These are phyloP conservation scores for Capronia americana DNA, from an alignment of 2,329 filamentous ascomycete genomes.

Conservation along the genomic window DNA sequence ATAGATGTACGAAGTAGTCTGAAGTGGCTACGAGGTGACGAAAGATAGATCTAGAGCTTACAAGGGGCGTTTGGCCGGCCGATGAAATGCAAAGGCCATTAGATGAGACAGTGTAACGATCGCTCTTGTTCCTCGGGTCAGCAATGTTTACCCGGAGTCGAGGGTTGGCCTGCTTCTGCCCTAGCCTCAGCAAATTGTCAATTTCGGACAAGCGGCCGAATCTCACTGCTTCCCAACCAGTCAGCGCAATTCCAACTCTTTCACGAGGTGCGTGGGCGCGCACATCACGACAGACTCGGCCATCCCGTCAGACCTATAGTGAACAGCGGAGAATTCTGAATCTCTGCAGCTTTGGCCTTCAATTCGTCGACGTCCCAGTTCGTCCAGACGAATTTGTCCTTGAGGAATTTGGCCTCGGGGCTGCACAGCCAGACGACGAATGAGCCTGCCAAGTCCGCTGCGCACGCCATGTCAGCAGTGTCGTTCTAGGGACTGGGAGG, in stretches of 20 bases:
- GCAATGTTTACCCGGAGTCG: not conserved
- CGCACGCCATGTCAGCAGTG: not conserved
- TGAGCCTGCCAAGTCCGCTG: constrained; percentile 42
- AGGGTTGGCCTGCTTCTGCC: not conserved
- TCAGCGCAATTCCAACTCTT: not conserved
- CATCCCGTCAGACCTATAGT: constrained; percentile 11
- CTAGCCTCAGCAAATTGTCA: not conserved
- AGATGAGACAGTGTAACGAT: not conserved
- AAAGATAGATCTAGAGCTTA: constrained; percentile 32
- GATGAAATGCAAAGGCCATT: not conserved
- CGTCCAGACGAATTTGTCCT: constrained; percentile 55
- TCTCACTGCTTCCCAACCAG: not conserved
- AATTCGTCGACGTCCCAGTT: constrained; percentile 62
- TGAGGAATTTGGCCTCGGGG: constrained; percentile 56
- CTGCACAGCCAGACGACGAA: constrained; percentile 56
- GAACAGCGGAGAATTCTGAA: constrained; percentile 35
- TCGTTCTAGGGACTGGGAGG: not conserved
- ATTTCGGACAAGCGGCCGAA: too few relatives aligned
- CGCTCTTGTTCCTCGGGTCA: not conserved
- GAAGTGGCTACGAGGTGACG: constrained; percentile 11
- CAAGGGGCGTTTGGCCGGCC: constrained; percentile 1
- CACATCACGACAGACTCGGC: constrained; percentile 10
- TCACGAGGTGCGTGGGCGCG: too few relatives aligned
- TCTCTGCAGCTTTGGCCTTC: constrained; percentile 47
- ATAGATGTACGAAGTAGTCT: constrained; percentile 18